Percentiles rank a stretch among this genome's conserved stretches.
These are phyloP conservation scores for Plectosphaerella sp. DNA, from an alignment of 2,329 filamentous ascomycete genomes.

Conservation along the genomic window DNA sequence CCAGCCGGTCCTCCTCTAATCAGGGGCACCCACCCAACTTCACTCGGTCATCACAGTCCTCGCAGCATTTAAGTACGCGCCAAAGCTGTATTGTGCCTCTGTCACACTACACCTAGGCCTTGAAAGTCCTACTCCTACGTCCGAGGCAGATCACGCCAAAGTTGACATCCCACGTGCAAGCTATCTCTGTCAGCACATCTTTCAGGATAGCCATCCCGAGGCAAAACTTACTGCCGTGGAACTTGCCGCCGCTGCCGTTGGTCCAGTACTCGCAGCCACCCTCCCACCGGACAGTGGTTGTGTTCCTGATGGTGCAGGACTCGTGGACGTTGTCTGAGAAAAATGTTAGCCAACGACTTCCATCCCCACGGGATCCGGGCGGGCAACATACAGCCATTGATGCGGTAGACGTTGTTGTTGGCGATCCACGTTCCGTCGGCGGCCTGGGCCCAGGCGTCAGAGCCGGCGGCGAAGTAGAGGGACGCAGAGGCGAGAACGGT, in stretches of 20 bases:
- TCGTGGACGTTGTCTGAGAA: slow-evolving; percentile 2
- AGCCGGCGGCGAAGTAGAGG: slow-evolving; percentile 1
- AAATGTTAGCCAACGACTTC: neutral
- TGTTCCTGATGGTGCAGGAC: slow-evolving; percentile 5
- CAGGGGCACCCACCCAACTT: too few species aligned
- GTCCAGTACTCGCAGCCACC: slow-evolving; percentile 2
- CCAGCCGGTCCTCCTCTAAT: too few species aligned
- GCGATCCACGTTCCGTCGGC: slow-evolving; percentile 2
- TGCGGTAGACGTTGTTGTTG: slow-evolving; percentile 1
- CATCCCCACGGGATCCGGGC: neutral
- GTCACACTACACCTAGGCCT: too few species aligned
- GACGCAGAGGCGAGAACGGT: neutral
- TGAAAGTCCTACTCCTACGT: too few species aligned
- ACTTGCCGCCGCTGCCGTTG: neutral
- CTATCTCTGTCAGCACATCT: too few species aligned
- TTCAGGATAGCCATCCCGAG: too few species aligned
- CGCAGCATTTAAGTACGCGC: too few species aligned
- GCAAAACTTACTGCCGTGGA: slow-evolving; percentile 1
- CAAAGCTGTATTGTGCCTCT: too few species aligned
- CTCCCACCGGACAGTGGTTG: neutral
- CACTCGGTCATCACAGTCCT: too few species aligned
- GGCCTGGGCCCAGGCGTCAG: slow-evolving; percentile 2
- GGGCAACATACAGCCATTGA: neutral
- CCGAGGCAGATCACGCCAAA: too few species aligned
- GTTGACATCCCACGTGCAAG: too few species aligned